Percentiles rank a stretch among this genome's conserved stretches.
These are phyloP conservation scores for Datura wrightii DNA, from an alignment of 257 asterid genomes.

Conservation along the genomic window DNA sequence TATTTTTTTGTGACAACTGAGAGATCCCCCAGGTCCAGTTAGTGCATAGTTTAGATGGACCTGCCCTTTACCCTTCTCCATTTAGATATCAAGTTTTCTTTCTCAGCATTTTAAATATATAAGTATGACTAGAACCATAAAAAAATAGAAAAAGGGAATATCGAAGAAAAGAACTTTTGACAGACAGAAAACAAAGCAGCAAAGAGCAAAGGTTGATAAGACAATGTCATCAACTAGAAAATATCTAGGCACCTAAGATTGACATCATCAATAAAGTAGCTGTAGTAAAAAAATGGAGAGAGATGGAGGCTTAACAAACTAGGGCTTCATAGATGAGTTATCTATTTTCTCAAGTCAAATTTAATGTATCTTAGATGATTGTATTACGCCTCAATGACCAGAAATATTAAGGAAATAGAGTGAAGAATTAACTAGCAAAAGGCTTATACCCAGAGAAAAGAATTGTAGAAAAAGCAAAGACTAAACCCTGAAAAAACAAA, in stretches of 20 bases:
- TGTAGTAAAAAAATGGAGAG: background rate
- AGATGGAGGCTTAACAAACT: background rate
- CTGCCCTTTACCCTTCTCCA: background rate
- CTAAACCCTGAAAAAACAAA: background rate
- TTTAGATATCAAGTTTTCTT: background rate
- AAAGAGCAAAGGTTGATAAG: background rate
- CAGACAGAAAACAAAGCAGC: background rate
- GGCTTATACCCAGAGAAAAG: background rate
- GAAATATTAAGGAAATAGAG: too few species aligned
- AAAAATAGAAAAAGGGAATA: slow-evolving; percentile 3
- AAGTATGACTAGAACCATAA: slow-evolving; percentile 11
- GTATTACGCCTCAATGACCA: too few species aligned
- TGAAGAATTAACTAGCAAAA: too few species aligned
- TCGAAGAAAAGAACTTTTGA: background rate
- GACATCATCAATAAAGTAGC: background rate
- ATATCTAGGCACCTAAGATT: background rate
- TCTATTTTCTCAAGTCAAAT: background rate
- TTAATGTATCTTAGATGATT: too few species aligned
- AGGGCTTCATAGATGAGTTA: background rate
- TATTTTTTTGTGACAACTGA: background rate
- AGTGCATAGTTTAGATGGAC: background rate
- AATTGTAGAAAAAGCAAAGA: background rate
- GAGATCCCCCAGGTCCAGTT: background rate
- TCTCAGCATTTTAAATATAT: background rate
- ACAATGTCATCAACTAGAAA: background rate